phyloP scores from a whole-genome alignment of 805 yeast genomes.

The Grigorovia yakushimaensis region DNA sequence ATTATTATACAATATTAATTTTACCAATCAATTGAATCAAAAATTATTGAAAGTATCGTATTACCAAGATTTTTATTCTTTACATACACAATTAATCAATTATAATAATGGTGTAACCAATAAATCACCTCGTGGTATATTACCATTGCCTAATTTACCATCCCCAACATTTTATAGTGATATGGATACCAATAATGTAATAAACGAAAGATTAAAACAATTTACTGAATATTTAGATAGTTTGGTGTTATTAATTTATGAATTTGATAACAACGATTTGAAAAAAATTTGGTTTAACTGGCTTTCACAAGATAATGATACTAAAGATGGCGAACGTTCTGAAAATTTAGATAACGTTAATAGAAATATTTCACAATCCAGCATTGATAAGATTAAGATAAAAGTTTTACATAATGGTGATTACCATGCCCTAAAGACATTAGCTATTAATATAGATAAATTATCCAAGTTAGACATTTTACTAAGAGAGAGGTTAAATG shows the following conservation, averaged over 20 bases:
- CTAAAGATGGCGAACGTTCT: neutral
- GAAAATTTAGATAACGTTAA: no score
- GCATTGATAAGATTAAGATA: conserved; percentile 7
- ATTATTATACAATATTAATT: conserved; percentile 12
- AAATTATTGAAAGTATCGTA: conserved; percentile 8
- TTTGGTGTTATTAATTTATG: neutral
- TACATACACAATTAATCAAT: conserved; percentile 12
- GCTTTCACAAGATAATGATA: conserved; percentile 2
- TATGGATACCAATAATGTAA: neutral
- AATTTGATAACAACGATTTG: neutral
- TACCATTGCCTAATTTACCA: conserved; percentile 1
- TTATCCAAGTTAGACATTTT: conserved; percentile 7
- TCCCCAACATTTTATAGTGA: neutral
- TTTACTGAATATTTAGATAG: conserved; percentile 6
- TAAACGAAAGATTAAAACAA: conserved; percentile 6
- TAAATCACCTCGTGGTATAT: neutral
- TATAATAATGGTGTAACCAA: neutral
- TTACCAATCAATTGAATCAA: conserved; percentile 7
- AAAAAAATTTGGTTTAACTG: conserved; percentile 6
- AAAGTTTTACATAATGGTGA: conserved; percentile 15
- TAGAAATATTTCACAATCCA: neutral
- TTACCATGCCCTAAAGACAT: conserved; percentile 16
- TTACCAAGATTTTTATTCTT: conserved; percentile 17
- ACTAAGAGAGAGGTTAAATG: neutral
- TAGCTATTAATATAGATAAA: conserved; percentile 7